Evolutionary conservation across 176 grass and related monocot genomes (phyloP).

Genomic region (Saccharum spontaneum): DNA sequence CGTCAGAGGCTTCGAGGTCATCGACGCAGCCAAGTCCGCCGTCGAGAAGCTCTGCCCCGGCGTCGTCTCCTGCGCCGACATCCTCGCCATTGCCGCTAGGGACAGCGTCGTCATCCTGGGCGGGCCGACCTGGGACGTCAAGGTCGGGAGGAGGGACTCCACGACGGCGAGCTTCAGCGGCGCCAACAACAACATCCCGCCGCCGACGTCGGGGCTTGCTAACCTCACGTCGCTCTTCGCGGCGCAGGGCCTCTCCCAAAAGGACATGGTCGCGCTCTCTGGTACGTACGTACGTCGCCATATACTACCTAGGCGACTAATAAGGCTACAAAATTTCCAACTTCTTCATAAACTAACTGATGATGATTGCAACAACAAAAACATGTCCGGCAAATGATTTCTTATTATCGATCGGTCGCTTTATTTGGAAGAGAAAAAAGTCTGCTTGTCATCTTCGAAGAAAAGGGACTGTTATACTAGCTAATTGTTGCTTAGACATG

Average conservation of each 20-base stretch:
- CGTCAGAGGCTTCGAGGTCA: slow-evolving; percentile 66
- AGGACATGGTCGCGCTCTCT: slow-evolving; percentile 61
- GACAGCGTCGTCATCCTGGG: slow-evolving; percentile 55
- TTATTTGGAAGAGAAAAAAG: too few species aligned
- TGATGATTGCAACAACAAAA: too few species aligned
- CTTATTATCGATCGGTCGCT: too few species aligned
- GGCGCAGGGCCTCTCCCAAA: slow-evolving; percentile 55
- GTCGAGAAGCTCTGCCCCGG: slow-evolving; percentile 61
- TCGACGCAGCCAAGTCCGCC: slow-evolving; percentile 67
- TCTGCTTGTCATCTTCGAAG: too few species aligned
- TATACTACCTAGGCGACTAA: too few species aligned
- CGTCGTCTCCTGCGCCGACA: slow-evolving; percentile 94
- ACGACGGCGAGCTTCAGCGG: slow-evolving; percentile 46
- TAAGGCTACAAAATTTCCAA: too few species aligned
- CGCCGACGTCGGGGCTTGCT: slow-evolving; percentile 36
- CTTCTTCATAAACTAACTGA: too few species aligned
- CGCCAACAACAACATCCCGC: slow-evolving; percentile 62
- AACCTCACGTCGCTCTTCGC: slow-evolving; percentile 60
- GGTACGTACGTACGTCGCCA: slow-evolving; percentile 5
- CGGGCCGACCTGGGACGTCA: slow-evolving; percentile 57
- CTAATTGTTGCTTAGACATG: too few species aligned
- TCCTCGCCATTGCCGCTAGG: slow-evolving; percentile 63
- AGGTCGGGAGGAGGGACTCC: slow-evolving; percentile 56
- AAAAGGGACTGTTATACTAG: too few species aligned
- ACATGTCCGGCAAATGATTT: too few species aligned